Percentiles rank a stretch among this genome's conserved stretches.
Evolutionary conservation across 2,329 filamentous ascomycete genomes (phyloP).

Genomic region (Colletotrichum godetiae): DNA sequence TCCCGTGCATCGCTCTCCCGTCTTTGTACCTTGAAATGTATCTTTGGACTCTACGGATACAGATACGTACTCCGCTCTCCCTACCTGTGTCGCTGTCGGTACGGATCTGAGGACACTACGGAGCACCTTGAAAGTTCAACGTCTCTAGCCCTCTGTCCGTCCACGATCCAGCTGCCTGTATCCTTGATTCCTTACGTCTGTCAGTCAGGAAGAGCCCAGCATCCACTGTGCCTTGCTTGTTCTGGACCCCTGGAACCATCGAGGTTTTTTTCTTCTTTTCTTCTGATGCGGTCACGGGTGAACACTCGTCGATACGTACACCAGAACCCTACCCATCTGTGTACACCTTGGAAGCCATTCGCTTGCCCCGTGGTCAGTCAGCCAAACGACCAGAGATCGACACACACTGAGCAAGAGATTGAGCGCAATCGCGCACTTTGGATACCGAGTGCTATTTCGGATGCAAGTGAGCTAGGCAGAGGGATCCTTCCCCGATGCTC

Average conservation of each 20-base stretch:
- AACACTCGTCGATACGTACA: not conserved
- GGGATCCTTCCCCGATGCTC: not conserved
- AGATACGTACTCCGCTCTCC: not conserved
- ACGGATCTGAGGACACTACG: not conserved
- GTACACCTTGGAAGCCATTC: not conserved
- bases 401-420: not conserved
- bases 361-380: not conserved
- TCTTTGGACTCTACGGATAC: not conserved
- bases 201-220: slow-evolving; percentile 27
- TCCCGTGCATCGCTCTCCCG: slow-evolving; percentile 8
- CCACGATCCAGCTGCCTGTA: slow-evolving; percentile 15
- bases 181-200: too few species aligned
- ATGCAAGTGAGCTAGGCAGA: not conserved
- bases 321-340: too few species aligned
- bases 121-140: slow-evolving; percentile 9
- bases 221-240: slow-evolving; percentile 31
- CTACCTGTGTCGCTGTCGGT: not conserved
- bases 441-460: not conserved
- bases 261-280: slow-evolving; percentile 19
- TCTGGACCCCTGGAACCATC: slow-evolving; percentile 36
- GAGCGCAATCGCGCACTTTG: not conserved
- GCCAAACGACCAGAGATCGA: slow-evolving; percentile 8
- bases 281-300: slow-evolving; percentile 25
- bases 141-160: slow-evolving; percentile 11
- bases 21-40: not conserved